phyloP scores from a whole-genome alignment of 2,329 filamentous ascomycete genomes.

The Aspergillus spinulosporus region DNA sequence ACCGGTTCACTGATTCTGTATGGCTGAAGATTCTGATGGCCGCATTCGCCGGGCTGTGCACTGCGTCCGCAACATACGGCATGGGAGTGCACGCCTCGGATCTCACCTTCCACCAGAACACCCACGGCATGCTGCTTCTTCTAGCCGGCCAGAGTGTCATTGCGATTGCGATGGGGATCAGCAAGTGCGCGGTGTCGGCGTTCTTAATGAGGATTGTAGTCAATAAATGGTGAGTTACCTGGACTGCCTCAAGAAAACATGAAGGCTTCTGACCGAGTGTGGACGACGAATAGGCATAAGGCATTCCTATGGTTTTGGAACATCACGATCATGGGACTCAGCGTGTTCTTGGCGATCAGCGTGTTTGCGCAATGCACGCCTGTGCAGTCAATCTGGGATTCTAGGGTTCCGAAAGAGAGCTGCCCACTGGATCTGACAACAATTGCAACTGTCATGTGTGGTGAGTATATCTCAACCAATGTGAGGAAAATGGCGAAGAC shows the following conservation, averaged over 20 bases:
- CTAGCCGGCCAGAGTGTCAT: neutral
- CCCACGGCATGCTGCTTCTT: neutral
- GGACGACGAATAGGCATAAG: neutral
- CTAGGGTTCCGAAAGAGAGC: neutral
- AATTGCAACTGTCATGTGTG: neutral
- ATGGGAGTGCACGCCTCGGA: neutral
- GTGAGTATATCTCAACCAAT: neutral
- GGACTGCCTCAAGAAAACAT: neutral
- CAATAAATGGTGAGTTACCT: neutral
- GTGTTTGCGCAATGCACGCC: neutral
- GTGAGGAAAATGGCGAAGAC: neutral
- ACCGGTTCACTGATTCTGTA: too few species aligned
- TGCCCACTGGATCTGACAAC: neutral
- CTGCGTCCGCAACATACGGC: neutral
- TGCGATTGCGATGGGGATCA: neutral
- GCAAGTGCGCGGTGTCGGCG: neutral
- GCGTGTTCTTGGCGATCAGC: neutral
- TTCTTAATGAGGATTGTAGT: neutral
- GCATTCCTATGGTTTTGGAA: neutral
- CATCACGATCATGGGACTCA: neutral
- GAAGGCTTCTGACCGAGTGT: neutral
- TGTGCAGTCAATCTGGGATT: neutral
- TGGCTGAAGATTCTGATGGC: neutral
- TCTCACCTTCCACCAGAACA: neutral
- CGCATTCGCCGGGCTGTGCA: neutral